These are phyloP conservation scores for Primulina huaijiensis DNA, from an alignment of 257 asterid species.

Conservation along the genomic window DNA sequence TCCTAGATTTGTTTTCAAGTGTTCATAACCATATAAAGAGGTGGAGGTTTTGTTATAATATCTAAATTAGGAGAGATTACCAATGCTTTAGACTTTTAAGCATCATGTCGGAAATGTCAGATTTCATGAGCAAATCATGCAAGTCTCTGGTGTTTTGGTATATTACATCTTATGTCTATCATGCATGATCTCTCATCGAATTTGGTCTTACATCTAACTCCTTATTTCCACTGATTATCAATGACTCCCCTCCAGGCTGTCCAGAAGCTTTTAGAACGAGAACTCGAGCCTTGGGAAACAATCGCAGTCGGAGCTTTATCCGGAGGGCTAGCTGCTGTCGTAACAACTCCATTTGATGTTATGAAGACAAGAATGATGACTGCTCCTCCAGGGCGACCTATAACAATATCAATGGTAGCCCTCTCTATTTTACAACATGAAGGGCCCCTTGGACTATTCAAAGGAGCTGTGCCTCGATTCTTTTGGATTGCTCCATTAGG, in stretches of 20 bases:
- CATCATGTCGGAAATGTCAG: neutral
- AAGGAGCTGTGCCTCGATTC: conserved; percentile 84
- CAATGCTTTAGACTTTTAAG: neutral
- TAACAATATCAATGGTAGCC: conserved; percentile 44
- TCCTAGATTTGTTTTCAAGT: neutral
- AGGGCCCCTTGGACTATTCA: conserved; percentile 71
- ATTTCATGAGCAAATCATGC: neutral
- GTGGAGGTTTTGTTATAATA: neutral
- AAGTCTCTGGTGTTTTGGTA: neutral
- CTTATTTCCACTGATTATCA: neutral
- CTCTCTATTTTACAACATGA: conserved; percentile 57
- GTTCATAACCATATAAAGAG: neutral
- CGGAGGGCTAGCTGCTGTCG: conserved; percentile 77
- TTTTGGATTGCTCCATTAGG: conserved; percentile 95
- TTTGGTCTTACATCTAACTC: neutral
- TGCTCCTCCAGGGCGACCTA: conserved; percentile 52
- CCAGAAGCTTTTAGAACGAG: conserved; percentile 57
- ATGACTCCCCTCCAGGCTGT: conserved; percentile 41
- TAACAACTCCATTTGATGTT: conserved; percentile 83
- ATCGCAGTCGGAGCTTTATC: conserved; percentile 83
- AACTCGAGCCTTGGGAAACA: conserved; percentile 79
- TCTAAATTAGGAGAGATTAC: neutral
- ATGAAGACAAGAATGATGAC: conserved; percentile 87
- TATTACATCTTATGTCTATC: neutral
- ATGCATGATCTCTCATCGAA: neutral